A percentile compares a stretch with the other conserved stretches of the same genome.
These are phyloP conservation scores for Ruellia speciosa DNA, from an alignment of 305 asterid species.

Conservation along the genomic window DNA sequence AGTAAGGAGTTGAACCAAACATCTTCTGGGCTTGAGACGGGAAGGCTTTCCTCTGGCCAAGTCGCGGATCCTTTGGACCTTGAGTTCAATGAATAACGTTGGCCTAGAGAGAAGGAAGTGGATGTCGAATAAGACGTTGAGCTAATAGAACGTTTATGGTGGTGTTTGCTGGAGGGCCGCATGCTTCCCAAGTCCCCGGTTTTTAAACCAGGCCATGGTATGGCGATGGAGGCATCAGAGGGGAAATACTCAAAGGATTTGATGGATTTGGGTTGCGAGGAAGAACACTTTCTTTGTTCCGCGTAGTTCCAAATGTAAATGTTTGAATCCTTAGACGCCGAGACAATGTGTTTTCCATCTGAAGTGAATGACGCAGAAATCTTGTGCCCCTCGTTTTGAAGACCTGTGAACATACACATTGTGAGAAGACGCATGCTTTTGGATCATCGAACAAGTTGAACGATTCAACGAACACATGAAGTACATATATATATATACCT, in stretches of 20 bases:
- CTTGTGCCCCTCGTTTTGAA: constrained; percentile 34
- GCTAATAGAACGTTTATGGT: constrained; percentile 32
- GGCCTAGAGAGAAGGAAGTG: constrained; percentile 45
- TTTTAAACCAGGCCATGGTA: constrained; percentile 78
- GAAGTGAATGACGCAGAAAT: constrained; percentile 41
- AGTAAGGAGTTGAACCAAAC: constrained; percentile 42
- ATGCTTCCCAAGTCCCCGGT: constrained; percentile 6
- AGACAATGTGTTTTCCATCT: constrained; percentile 41
- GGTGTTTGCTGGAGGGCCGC: neutral
- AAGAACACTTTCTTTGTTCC: constrained; percentile 22
- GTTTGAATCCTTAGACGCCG: constrained; percentile 47
- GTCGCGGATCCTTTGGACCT: constrained; percentile 70
- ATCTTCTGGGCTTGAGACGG: constrained; percentile 29
- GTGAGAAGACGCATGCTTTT: too few relatives aligned
- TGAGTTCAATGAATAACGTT: constrained; percentile 47
- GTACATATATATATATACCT: constrained; percentile 33
- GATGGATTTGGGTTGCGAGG: constrained; percentile 34
- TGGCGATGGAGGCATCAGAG: constrained; percentile 63
- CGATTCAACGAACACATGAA: constrained; percentile 1
- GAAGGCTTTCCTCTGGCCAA: constrained; percentile 99
- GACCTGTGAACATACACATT: constrained; percentile 21
- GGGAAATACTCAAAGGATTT: constrained; percentile 58
- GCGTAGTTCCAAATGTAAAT: constrained; percentile 48
- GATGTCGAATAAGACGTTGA: constrained; percentile 43
- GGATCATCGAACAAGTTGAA: too few relatives aligned